These are phyloP conservation scores for Hippophae tibetana DNA, from an alignment of 306 rosid genomes.

Conservation along the genomic window DNA sequence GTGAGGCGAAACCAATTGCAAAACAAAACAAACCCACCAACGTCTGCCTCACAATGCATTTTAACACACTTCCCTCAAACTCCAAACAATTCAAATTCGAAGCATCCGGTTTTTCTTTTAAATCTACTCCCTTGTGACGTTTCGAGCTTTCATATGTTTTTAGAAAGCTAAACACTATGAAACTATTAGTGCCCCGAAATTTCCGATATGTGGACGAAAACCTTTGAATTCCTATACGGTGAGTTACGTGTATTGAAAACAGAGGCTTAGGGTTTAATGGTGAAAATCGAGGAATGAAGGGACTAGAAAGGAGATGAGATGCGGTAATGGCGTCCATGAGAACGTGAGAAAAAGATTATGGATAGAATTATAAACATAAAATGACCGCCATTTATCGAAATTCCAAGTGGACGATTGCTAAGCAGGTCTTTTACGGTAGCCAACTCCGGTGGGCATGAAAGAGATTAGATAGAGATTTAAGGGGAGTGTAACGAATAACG, in stretches of 20 bases:
- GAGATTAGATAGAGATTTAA: background rate
- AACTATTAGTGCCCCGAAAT: background rate
- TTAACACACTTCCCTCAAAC: slow-evolving; percentile 14
- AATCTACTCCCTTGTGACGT: background rate
- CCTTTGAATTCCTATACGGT: slow-evolving; percentile 22
- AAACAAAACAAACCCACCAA: slow-evolving; percentile 41
- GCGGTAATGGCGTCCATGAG: slow-evolving; percentile 36
- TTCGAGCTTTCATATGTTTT: slow-evolving; percentile 15
- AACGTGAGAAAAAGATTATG: slow-evolving; percentile 2
- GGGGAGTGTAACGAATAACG: background rate
- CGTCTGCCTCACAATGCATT: slow-evolving; percentile 25
- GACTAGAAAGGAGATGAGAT: slow-evolving; percentile 15
- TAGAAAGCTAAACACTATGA: slow-evolving; percentile 6
- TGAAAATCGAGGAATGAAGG: slow-evolving; percentile 16
- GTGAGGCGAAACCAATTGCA: slow-evolving; percentile 45
- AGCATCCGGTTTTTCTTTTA: background rate
- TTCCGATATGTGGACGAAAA: slow-evolving; percentile 13
- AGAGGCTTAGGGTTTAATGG: slow-evolving; percentile 1
- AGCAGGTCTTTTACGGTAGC: background rate
- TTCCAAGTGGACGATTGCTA: background rate
- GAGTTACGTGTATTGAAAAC: slow-evolving; percentile 12
- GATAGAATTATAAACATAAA: background rate
- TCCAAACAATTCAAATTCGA: slow-evolving; percentile 5
- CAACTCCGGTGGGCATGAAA: background rate
- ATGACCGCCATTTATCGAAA: slow-evolving; percentile 8